Evolutionary conservation across 345 rosid genomes (phyloP).

Genomic region (Hevea brasiliensis): DNA sequence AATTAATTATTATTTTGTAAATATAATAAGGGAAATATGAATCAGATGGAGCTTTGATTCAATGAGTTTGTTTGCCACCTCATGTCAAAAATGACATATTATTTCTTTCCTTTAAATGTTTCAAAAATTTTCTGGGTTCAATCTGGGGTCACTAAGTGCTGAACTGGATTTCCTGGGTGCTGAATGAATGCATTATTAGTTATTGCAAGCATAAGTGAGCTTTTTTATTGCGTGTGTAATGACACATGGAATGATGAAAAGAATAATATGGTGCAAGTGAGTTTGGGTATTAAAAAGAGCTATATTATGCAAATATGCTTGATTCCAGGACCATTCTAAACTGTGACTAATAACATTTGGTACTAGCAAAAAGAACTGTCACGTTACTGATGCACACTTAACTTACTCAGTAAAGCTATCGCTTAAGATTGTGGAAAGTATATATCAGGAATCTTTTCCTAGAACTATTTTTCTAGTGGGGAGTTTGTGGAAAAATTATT

Average conservation of each 20-base stretch:
- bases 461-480: not conserved
- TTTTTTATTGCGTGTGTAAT: not conserved
- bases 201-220: not conserved
- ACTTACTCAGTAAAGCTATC: not conserved
- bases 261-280: constrained; percentile 8
- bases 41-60: not conserved
- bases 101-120: not conserved
- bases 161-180: constrained; percentile 1
- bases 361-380: not conserved
- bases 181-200: constrained; percentile 2
- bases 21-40: not conserved
- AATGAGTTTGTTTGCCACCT: not conserved
- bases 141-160: not conserved
- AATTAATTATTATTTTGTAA: not conserved
- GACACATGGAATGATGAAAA: not conserved
- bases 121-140: not conserved
- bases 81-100: not conserved
- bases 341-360: too few relatives aligned
- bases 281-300: not conserved
- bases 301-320: not conserved
- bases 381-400: not conserved
- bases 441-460: not conserved
- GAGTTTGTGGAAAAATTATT: not conserved
- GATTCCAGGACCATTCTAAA: too few relatives aligned
- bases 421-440: not conserved